Evolutionary conservation across 1,139 yeast species (phyloP), one percentile per base, ranked within the genome.

Genomic region (Nakaseomyces kungkrabaensis): DNA sequence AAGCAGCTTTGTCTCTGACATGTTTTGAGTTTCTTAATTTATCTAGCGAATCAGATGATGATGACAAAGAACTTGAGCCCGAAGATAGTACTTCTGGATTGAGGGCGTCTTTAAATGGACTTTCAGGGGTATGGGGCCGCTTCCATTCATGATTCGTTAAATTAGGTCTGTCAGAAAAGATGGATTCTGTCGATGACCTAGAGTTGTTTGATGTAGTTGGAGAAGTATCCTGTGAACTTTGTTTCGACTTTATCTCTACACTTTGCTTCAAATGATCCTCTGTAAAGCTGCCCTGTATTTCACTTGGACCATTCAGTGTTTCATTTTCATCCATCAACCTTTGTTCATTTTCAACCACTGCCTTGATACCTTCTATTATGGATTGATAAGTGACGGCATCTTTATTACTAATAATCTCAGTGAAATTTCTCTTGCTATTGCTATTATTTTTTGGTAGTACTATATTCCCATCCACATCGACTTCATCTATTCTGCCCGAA

Each of bases 1-100:
- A 48, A 26, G 59, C 56, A 1, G 65, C 63, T 45, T 65, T 65
- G 44, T 65, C 68, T 40, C 56, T 60, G 9, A 65, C 69, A 48
- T 59, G 62, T 26, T 54, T 61, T 1, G 68, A 61, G 33, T 56
- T 55, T 52, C 65, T 61, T 34, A 63, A 48, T 36, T 58, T 55
- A 22, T 54, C 54, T 27, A 61, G 53, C 7, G 63, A 56, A 27
- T 60, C 62, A 10, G 56, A 37, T 3, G 50, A 43, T 9, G 57
- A 54, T 4, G 44, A 41, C 6, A 41, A n/a, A 6, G 44, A 41
- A 13, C 34, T 41, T 8, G 44, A 29, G 24, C 52, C 55, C 11
- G 49, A 50, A 13, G 50, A 49, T 37, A 41, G 50, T 5, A 47
- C 37, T 17, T 52, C 55, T 11, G 54, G 17, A 26, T 40, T 40